phyloP scores from a whole-genome alignment of 2,329 filamentous ascomycete species.

The Shiraia bambusicola region DNA sequence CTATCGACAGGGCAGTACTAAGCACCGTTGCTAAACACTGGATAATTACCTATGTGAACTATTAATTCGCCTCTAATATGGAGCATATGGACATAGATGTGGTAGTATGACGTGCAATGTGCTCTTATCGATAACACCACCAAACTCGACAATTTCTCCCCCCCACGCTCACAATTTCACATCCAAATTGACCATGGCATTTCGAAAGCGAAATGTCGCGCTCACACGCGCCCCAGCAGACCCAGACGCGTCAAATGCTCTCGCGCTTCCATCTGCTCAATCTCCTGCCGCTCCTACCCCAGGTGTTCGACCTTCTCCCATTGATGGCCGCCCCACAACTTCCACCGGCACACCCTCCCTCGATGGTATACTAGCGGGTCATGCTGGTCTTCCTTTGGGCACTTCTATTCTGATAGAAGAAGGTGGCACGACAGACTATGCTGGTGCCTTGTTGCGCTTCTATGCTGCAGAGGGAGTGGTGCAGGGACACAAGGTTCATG shows the following conservation, averaged over 20 bases:
- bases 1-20: no score
- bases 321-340: constrained; percentile 83
- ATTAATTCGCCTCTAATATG: no score
- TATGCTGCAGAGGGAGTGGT: constrained; percentile 92
- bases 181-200: constrained; percentile 56
- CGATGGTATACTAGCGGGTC: constrained; percentile 81
- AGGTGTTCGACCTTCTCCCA: constrained; percentile 77
- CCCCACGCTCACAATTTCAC: background rate
- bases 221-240: constrained; percentile 47
- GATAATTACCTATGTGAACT: no score
- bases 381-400: constrained; percentile 80
- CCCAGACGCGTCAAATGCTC: constrained; percentile 14
- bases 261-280: constrained; percentile 11
- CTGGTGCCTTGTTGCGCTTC: constrained; percentile 78
- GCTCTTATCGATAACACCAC: constrained; percentile 5
- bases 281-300: constrained; percentile 19
- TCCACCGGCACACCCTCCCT: constrained; percentile 88
- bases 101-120: background rate
- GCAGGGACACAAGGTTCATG: constrained; percentile 85
- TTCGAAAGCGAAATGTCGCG: constrained; percentile 66
- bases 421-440: constrained; percentile 90
- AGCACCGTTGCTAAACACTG: no score
- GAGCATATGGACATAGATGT: no score
- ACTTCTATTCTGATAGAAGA: constrained; percentile 81
- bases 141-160: constrained; percentile 1